Evolutionary conservation across 2,329 filamentous ascomycete species (phyloP).

Genomic region (Aureobasidium uvarum): DNA sequence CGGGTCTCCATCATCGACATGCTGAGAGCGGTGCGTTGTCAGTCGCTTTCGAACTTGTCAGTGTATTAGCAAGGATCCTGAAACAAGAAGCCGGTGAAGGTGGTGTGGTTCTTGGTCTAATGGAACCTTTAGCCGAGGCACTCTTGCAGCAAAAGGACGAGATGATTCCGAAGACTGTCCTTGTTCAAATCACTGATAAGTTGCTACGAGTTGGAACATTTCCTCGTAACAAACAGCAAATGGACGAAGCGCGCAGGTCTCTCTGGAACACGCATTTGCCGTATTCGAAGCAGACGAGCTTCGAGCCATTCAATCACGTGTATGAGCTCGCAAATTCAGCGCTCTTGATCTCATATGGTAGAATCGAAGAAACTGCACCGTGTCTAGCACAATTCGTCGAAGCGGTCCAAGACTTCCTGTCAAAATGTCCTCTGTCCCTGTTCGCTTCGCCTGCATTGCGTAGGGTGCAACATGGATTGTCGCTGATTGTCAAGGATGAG

Average conservation of each 20-base stretch:
- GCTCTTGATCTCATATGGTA: slow-evolving; percentile 56
- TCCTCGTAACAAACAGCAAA: slow-evolving; percentile 59
- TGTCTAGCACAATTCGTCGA: slow-evolving; percentile 29
- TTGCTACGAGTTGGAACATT: slow-evolving; percentile 40
- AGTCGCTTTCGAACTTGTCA: slow-evolving; percentile 10
- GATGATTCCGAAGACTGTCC: background rate
- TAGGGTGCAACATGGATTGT: slow-evolving; percentile 61
- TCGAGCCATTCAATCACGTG: slow-evolving; percentile 64
- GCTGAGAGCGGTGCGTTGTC: background rate
- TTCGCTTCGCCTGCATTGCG: slow-evolving; percentile 55
- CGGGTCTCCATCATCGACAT: slow-evolving; percentile 11
- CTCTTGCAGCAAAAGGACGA: slow-evolving; percentile 3
- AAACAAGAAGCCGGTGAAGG: slow-evolving; percentile 25
- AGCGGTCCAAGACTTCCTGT: slow-evolving; percentile 35
- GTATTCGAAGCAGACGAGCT: slow-evolving; percentile 37
- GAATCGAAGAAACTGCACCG: slow-evolving; percentile 52
- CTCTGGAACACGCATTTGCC: slow-evolving; percentile 60
- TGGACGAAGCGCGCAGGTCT: slow-evolving; percentile 64
- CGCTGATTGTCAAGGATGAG: slow-evolving; percentile 62
- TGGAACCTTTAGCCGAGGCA: slow-evolving; percentile 27
- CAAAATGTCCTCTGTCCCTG: slow-evolving; percentile 46
- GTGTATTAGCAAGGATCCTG: background rate
- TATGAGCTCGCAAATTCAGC: slow-evolving; percentile 59
- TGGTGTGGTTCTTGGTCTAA: slow-evolving; percentile 25
- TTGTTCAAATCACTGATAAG: slow-evolving; percentile 29